Evolutionary conservation across 177 flowering plant species (phyloP), one percentile per base, ranked within the genome.

Genomic region (Telopea speciosissima): DNA sequence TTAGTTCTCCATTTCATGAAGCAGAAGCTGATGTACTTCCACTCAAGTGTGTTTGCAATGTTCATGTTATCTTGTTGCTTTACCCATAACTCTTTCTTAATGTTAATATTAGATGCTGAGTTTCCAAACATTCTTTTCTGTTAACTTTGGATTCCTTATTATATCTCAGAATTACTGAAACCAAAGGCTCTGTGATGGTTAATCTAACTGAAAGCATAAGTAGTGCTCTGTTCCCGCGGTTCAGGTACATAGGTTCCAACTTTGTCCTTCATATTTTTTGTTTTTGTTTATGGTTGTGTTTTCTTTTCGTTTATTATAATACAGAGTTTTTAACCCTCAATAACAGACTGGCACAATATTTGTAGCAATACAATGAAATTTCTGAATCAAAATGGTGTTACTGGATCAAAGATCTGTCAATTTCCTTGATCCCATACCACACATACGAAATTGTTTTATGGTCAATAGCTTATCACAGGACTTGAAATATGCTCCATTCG

Each of bases 191-290:
- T 7, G 40, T 78, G 10, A 26, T 77, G 3, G 40, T 80, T 49
- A 86, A 85, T 75, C 83, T 93, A 24, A 93, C 98, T 68, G 82
- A 80, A 79, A 81, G 86, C 82, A 84, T 88, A 62, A 82, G 87
- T 65, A 96, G 99, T 80, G 97, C 96, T 40, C 90, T 85, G 83
- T 83, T 80, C 77, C 99, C 99, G 0, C 80, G 83, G 14, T 96
- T 96, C 85, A 93, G 93, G 40, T 36, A 36, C 40, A 5, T 36
- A 36, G 40, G 40, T 36, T 36, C 40, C 9, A 8, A 8, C 40
- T 8, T 36, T 36, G 40, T 36, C 40, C 40, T 5, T 36, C 6
- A 98, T 95, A 81, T 70, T 65, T 31, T 24, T 56, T 52, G 45
- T 44, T 22, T 9, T 56, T 56, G 0, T 16, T 23, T 16, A 44